These are phyloP conservation scores for Pseudocercospora cruenta DNA, from an alignment of 2,329 filamentous ascomycete species.

Conservation along the genomic window DNA sequence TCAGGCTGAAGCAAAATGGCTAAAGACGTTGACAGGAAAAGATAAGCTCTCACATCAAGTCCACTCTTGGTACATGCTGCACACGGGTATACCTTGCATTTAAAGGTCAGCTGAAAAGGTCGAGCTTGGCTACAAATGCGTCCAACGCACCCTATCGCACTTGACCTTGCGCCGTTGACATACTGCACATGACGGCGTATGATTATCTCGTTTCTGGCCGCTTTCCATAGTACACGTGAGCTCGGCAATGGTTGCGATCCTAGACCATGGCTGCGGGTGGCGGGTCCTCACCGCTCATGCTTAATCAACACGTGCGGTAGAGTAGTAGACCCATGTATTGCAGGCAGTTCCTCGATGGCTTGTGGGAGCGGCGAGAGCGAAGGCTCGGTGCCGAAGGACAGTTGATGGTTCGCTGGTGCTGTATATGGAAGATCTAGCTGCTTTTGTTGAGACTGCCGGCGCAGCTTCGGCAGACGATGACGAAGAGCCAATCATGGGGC, in stretches of 20 bases:
- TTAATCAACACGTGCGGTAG: not conserved
- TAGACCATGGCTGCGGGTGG: constrained; percentile 1
- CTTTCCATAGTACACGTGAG: constrained; percentile 3
- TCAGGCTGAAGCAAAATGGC: not conserved
- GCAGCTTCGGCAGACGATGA: not conserved
- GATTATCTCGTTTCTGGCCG: constrained; percentile 29
- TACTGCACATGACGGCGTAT: constrained; percentile 33
- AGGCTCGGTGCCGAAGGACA: not conserved
- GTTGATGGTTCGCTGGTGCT: not conserved
- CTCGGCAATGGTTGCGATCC: not conserved
- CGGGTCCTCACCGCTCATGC: not conserved
- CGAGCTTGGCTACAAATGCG: not conserved
- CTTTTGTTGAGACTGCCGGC: not conserved
- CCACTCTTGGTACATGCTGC: constrained; percentile 32
- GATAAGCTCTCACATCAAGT: constrained; percentile 12
- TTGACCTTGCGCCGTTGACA: constrained; percentile 34
- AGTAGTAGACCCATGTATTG: not conserved
- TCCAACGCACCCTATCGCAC: constrained; percentile 26
- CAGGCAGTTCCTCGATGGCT: not conserved
- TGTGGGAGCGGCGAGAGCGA: not conserved
- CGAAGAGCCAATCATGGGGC: not conserved
- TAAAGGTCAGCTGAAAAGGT: not conserved
- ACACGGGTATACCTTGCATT: constrained; percentile 26
- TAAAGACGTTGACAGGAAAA: not conserved
- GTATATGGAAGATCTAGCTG: not conserved